phyloP scores from a whole-genome alignment of 495 filamentous ascomycete genomes.

The Parachaetomium inaequale region DNA sequence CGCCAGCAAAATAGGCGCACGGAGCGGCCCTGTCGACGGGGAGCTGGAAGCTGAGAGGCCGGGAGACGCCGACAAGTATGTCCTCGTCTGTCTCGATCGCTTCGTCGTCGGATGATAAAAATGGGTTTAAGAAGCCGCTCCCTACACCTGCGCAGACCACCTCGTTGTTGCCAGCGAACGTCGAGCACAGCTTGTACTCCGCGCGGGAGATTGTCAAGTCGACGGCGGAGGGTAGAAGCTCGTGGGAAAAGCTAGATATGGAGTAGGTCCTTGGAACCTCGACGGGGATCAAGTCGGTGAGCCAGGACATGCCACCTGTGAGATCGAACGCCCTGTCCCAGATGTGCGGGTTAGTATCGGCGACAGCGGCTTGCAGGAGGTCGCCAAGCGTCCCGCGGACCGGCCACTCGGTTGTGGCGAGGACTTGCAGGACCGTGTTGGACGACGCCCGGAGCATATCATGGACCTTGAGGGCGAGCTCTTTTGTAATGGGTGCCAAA shows the following conservation, averaged over 20 bases:
- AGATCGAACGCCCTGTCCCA: slow-evolving; percentile 49
- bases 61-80: slow-evolving; percentile 47
- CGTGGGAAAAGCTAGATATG: slow-evolving; percentile 45
- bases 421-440: slow-evolving; percentile 44
- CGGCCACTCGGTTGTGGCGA: slow-evolving; percentile 48
- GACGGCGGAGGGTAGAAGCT: slow-evolving; percentile 47
- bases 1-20: slow-evolving; percentile 50
- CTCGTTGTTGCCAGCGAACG: slow-evolving; percentile 35
- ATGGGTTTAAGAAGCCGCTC: slow-evolving; percentile 50
- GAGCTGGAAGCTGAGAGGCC: slow-evolving; percentile 49
- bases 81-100: slow-evolving; percentile 37
- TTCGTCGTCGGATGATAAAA: slow-evolving; percentile 31
- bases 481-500: slow-evolving; percentile 48
- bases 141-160: slow-evolving; percentile 41
- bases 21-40: slow-evolving; percentile 45
- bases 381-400: slow-evolving; percentile 47
- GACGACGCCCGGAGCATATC: slow-evolving; percentile 45
- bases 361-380: slow-evolving; percentile 41
- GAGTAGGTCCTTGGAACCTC: slow-evolving; percentile 51
- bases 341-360: slow-evolving; percentile 43
- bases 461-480: slow-evolving; percentile 43
- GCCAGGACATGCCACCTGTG: slow-evolving; percentile 40
- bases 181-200: slow-evolving; percentile 44
- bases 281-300: slow-evolving; percentile 42
- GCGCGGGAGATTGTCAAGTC: slow-evolving; percentile 47